These are phyloP conservation scores for Plasmodium fragile DNA, from an alignment of 169 alveolate species.

Conservation along the genomic window DNA sequence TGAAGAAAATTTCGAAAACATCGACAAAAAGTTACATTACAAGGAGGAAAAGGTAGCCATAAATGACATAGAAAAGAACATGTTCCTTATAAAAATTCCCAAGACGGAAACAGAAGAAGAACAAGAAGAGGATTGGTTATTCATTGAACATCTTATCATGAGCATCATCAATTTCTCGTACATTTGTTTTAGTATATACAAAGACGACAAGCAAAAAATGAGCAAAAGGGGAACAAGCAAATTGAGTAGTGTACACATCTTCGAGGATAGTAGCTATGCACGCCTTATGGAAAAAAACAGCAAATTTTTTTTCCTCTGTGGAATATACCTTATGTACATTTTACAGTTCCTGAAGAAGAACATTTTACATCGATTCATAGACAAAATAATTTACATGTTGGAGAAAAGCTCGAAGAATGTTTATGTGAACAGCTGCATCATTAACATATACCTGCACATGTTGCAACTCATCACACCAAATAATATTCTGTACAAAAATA, in stretches of 20 bases:
- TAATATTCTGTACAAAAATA: conserved; percentile 68
- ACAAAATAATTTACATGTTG: conserved; percentile 65
- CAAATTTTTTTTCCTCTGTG: conserved; percentile 63
- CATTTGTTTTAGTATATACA: conserved; percentile 61
- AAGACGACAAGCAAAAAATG: conserved; percentile 30
- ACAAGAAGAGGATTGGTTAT: conserved; percentile 71
- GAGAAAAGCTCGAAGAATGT: conserved; percentile 72
- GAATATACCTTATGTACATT: conserved; percentile 70
- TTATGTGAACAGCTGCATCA: conserved; percentile 70
- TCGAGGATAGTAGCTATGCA: background rate
- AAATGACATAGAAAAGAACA: conserved; percentile 37
- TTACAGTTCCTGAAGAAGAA: conserved; percentile 69
- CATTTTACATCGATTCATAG: conserved; percentile 51
- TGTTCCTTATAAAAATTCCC: conserved; percentile 35
- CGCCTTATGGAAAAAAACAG: conserved; percentile 26
- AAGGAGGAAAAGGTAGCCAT: conserved; percentile 40
- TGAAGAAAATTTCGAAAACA: conserved; percentile 54
- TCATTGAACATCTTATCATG: conserved; percentile 69
- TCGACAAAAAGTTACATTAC: conserved; percentile 34
- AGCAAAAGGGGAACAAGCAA: conserved; percentile 1
- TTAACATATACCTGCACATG: conserved; percentile 71
- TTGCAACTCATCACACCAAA: conserved; percentile 71
- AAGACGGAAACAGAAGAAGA: conserved; percentile 51
- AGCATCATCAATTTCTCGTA: conserved; percentile 69
- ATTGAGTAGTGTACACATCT: background rate